Evolutionary conservation across 2,329 filamentous ascomycete genomes (phyloP).

Genomic region (Trichoderma sp.): DNA sequence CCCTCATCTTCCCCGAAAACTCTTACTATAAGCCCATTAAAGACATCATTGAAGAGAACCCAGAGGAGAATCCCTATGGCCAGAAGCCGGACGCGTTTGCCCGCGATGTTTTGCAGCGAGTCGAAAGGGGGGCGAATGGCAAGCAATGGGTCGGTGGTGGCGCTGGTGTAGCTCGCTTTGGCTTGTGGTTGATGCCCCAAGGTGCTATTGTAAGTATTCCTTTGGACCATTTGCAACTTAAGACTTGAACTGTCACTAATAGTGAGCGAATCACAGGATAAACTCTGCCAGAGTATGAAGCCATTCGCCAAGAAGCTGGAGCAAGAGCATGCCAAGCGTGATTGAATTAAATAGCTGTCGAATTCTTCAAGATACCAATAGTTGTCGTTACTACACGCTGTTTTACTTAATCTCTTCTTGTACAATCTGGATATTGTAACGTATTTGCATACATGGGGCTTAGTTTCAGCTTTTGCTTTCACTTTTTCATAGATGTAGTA

Average conservation of each 20-base stretch:
- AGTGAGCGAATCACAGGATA: neutral
- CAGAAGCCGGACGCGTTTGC: conserved; percentile 29
- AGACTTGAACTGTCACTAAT: neutral
- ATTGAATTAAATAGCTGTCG: neutral
- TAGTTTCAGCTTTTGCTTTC: neutral
- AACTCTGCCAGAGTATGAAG: neutral
- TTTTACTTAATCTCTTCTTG: neutral
- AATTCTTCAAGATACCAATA: neutral
- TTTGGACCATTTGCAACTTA: rapidly evolving
- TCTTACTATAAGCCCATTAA: conserved; percentile 31
- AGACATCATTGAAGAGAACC: neutral
- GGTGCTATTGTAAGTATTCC: neutral
- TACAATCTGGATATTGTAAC: neutral
- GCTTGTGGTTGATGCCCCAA: conserved; percentile 23
- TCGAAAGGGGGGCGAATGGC: conserved; percentile 33
- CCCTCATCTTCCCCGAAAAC: conserved; percentile 29
- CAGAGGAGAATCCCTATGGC: conserved; percentile 22
- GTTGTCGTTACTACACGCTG: too few relatives aligned
- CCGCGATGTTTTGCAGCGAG: conserved; percentile 31
- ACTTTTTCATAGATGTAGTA: neutral
- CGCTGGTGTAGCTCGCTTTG: conserved; percentile 23
- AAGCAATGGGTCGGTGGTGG: conserved; percentile 33
- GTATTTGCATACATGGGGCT: neutral
- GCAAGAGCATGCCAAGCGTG: neutral
- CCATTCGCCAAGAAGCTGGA: neutral